These are phyloP conservation scores for Suillus ampliporus DNA, from an alignment of 768 basidiomycete genomes.

Conservation along the genomic window DNA sequence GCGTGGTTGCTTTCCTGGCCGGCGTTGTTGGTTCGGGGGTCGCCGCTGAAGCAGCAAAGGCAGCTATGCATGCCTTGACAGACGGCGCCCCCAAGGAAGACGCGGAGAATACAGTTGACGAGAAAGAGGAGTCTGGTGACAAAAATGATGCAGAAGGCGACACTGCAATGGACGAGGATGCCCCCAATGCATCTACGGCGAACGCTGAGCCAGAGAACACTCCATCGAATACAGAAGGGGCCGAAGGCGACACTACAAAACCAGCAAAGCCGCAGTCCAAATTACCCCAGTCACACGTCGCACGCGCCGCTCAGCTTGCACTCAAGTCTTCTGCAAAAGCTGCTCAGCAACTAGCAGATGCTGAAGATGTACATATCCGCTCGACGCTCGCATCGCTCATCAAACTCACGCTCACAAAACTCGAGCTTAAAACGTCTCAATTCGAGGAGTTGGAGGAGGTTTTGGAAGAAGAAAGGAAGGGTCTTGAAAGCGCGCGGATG, in stretches of 20 bases:
- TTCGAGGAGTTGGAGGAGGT: constrained; percentile 94
- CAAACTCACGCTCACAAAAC: constrained; percentile 82
- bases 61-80: constrained; percentile 81
- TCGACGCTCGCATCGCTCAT: constrained; percentile 82
- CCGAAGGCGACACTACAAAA: constrained; percentile 45
- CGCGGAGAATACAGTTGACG: constrained; percentile 39
- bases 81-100: constrained; percentile 55
- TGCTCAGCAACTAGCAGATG: constrained; percentile 76
- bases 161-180: constrained; percentile 39
- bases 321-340: constrained; percentile 90
- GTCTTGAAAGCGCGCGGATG: constrained; percentile 82
- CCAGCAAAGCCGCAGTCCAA: constrained; percentile 35
- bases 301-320: constrained; percentile 84
- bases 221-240: constrained; percentile 39
- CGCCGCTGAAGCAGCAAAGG: constrained; percentile 93
- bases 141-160: constrained; percentile 50
- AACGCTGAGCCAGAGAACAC: constrained; percentile 22
- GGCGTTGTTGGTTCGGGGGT: constrained; percentile 90
- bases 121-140: constrained; percentile 31
- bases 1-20: constrained; percentile 96
- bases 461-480: constrained; percentile 87
- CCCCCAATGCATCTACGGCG: constrained; percentile 15
- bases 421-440: constrained; percentile 93
- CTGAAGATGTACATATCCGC: constrained; percentile 84
- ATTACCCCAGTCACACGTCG: constrained; percentile 74